Percentiles rank a stretch among this genome's conserved stretches.
Evolutionary conservation across 495 filamentous ascomycete genomes (phyloP).

Genomic region (Hypoxylon subgilvum): DNA sequence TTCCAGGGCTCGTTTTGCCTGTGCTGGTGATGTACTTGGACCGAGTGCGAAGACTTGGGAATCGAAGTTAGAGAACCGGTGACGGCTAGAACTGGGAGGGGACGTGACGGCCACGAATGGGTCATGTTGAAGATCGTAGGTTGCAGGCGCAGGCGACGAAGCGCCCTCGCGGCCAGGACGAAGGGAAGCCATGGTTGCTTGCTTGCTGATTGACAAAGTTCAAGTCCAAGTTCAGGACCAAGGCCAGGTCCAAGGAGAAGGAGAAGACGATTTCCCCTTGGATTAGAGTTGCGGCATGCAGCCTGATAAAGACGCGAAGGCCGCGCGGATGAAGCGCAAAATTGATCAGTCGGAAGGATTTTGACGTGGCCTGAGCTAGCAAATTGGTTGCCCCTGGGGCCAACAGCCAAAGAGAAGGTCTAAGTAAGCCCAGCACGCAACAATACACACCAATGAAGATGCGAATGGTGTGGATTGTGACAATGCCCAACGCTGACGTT

Average conservation of each 20-base stretch:
- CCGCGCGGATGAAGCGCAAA: slow-evolving; percentile 6
- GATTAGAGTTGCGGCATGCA: slow-evolving; percentile 41
- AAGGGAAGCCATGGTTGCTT: slow-evolving; percentile 39
- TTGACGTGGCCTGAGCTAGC: slow-evolving; percentile 38
- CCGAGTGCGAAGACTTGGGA: slow-evolving; percentile 78
- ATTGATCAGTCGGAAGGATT: slow-evolving; percentile 6
- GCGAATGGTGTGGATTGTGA: slow-evolving; percentile 23
- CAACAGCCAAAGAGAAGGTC: slow-evolving; percentile 28
- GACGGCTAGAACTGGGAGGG: slow-evolving; percentile 57
- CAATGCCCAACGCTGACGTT: slow-evolving; percentile 33
- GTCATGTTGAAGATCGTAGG: slow-evolving; percentile 42
- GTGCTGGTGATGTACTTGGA: slow-evolving; percentile 75
- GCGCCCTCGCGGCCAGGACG: slow-evolving; percentile 16
- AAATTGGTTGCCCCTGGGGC: slow-evolving; percentile 28
- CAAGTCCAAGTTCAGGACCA: too few species aligned
- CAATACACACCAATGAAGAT: slow-evolving; percentile 28
- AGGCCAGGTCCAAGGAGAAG: too few species aligned
- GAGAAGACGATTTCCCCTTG: slow-evolving; percentile 37
- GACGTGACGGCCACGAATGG: slow-evolving; percentile 52
- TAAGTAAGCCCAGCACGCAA: slow-evolving; percentile 29
- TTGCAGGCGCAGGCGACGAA: slow-evolving; percentile 24
- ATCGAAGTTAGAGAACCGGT: slow-evolving; percentile 81
- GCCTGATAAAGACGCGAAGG: slow-evolving; percentile 34
- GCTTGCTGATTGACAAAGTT: slow-evolving; percentile 19
- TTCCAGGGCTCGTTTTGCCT: slow-evolving; percentile 86